Evolutionary conservation across 257 asterid species (phyloP), one percentile per base, ranked within the genome.

Genomic region (Nicotiana undulata): DNA sequence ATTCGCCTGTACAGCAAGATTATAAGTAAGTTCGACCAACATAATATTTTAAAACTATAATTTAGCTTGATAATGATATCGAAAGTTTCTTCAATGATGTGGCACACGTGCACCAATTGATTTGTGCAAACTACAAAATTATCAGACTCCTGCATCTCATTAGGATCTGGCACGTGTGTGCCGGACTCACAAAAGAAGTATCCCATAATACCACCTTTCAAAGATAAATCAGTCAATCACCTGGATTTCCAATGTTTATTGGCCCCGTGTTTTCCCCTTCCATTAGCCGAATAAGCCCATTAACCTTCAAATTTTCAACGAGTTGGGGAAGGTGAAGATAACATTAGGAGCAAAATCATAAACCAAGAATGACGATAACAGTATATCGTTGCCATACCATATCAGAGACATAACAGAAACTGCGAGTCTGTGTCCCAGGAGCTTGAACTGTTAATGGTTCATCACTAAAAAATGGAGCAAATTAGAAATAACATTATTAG

Each of bases 341-440:
- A 17, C 77, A 46, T 72, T 46, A 44, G 24, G 22, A 22, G 77
- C 60, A 20, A 72, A 22, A n/a, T 44, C 34, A 72, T 44, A 72
- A 5, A 44, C 37, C 60, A 72, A 72, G 56, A 72, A 46, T 24
- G 34, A 6, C 22, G 0, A 13, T 20, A n/a, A 24, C 13, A 22
- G 77, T 15, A 13, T n/a, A 46, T 70, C 20, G 24, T 34, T 26
- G n/a, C 10, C 53, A 3, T 88, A 88, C 91, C 91, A 88, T 86
- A 81, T 88, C 92, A 77, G 92, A 85, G 65, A 88, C 91, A 70
- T 80, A 88, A 82, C 91, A 88, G 82, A 88, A 88, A 83, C 91
- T 88, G 34, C 91, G 91, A 3, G 98, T 94, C 79, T 94, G 98
- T n/a, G 98, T 94, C 83, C 98, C 98, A 2, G 98, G 98, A 84